Conservation (phyloP, 306 rosid species). For the Casuarina glauca region DNA sequence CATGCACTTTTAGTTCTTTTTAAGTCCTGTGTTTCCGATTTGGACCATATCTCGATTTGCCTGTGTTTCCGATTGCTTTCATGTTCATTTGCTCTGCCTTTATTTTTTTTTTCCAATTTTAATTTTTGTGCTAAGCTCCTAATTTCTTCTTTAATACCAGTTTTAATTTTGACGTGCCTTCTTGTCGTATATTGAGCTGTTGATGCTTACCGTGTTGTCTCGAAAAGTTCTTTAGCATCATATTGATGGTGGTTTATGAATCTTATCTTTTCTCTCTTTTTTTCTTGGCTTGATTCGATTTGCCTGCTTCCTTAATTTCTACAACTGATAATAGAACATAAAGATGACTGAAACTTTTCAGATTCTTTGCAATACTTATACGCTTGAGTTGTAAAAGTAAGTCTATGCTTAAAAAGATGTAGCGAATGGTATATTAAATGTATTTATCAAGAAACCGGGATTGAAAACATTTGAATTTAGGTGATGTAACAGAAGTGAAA, state of each 20-base stretch:
- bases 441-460: not conserved
- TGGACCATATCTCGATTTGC: not conserved
- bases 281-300: slow-evolving; percentile 9
- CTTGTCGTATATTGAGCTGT: not conserved
- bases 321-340: not conserved
- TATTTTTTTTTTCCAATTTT: not conserved
- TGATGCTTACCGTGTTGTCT: not conserved
- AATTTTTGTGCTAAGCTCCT: not conserved
- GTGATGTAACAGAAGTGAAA: not conserved
- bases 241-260: not conserved
- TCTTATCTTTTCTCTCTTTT: not conserved
- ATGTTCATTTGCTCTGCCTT: not conserved
- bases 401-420: not conserved
- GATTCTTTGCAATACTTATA: not conserved
- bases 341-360: not conserved
- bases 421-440: not conserved
- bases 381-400: not conserved
- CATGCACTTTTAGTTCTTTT: slow-evolving; percentile 2
- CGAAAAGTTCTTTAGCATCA: not conserved
- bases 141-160: not conserved
- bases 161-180: not conserved
- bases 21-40: not conserved
- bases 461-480: not conserved
- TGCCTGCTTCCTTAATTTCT: not conserved
- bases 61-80: not conserved